These are phyloP conservation scores for Epichloe elymi DNA, from an alignment of 2,329 filamentous ascomycete species.

Conservation along the genomic window DNA sequence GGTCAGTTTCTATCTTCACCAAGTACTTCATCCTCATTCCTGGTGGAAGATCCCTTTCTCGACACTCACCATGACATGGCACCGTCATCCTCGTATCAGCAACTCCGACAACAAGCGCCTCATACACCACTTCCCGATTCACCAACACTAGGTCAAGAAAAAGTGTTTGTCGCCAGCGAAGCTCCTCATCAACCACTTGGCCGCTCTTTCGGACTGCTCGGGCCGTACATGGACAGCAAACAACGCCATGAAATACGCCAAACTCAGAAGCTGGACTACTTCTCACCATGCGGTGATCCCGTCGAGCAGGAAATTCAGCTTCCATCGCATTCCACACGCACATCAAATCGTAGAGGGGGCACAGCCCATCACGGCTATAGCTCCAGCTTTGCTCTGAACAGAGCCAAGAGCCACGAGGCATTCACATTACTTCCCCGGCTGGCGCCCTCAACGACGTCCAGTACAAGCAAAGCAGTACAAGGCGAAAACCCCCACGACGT, in stretches of 20 bases:
- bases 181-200: neutral
- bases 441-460: neutral
- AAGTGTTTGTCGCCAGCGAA: neutral
- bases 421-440: slow-evolving; percentile 12
- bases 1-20: neutral
- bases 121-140: slow-evolving; percentile 3
- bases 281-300: neutral
- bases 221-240: neutral
- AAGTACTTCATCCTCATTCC: neutral
- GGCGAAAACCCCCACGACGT: neutral
- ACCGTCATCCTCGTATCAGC: neutral
- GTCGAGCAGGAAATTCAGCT: neutral
- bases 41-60: neutral
- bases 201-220: neutral
- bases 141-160: slow-evolving; percentile 2
- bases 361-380: neutral
- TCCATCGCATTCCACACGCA: neutral
- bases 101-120: neutral
- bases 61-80: neutral
- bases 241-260: neutral
- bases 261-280: neutral
- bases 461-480: neutral
- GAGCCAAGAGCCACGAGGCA: slow-evolving; percentile 9
- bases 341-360: no score
- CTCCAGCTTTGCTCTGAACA: slow-evolving; percentile 13